Conservation (phyloP, 495 filamentous ascomycete species). For the Podospora australis region DNA sequence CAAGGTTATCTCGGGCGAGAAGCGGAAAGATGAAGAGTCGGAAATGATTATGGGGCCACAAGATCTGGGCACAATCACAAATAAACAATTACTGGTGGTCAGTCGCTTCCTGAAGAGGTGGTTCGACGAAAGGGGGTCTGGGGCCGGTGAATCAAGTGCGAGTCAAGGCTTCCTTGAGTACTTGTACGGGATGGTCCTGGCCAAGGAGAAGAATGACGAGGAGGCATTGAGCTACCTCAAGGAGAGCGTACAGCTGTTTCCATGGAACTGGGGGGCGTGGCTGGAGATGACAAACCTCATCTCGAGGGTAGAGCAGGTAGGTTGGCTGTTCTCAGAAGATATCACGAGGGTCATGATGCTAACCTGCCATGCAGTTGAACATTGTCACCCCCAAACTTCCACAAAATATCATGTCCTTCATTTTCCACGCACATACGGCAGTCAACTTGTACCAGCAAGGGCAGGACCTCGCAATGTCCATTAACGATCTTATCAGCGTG, state of each 20-base stretch:
- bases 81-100: conserved; percentile 73
- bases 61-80: conserved; percentile 74
- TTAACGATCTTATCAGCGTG: conserved; percentile 70
- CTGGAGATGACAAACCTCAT: conserved; percentile 75
- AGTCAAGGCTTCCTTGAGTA: conserved; percentile 95
- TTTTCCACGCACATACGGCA: conserved; percentile 85
- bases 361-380: conserved; percentile 36
- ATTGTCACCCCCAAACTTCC: conserved; percentile 57
- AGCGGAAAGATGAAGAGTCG: conserved; percentile 89
- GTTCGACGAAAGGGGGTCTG: conserved; percentile 57
- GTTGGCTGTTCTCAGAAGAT: conserved; percentile 23
- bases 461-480: conserved; percentile 58
- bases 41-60: conserved; percentile 96
- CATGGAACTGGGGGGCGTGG: conserved; percentile 97
- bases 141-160: conserved; percentile 49
- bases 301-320: conserved; percentile 71
- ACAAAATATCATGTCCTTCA: conserved; percentile 83
- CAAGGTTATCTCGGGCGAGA: conserved; percentile 88
- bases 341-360: too few relatives aligned
- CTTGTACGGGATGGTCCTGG: conserved; percentile 74
- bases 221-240: conserved; percentile 77
- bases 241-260: conserved; percentile 74
- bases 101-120: conserved; percentile 69
- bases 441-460: conserved; percentile 88
- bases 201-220: conserved; percentile 82